Evolutionary conservation across 2,329 filamentous ascomycete genomes (phyloP).

Genomic region (Ophiostoma himal-ulmi): DNA sequence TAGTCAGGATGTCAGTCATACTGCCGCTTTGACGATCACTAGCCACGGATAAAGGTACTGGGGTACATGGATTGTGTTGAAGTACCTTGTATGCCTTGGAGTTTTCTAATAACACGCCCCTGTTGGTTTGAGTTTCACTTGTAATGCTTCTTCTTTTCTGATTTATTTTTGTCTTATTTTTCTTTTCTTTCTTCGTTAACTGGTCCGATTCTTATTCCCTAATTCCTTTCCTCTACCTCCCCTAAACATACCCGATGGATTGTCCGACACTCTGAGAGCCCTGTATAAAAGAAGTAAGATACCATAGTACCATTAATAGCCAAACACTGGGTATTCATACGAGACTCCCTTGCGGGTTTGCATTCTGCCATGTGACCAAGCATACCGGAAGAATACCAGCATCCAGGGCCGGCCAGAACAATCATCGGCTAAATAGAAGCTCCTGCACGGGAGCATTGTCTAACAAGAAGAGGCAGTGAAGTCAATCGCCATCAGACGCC

Average conservation of each 20-base stretch:
- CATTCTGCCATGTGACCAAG: not conserved
- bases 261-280: not conserved
- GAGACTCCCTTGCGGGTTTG: not conserved
- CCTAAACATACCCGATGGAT: not conserved
- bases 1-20: not conserved
- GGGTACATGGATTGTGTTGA: not conserved
- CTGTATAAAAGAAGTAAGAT: not conserved
- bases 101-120: constrained; percentile 7
- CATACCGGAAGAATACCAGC: not conserved
- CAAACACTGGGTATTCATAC: not conserved
- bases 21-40: constrained; percentile 9
- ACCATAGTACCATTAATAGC: not conserved
- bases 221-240: not conserved
- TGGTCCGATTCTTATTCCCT: not conserved
- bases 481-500: not conserved
- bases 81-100: not conserved
- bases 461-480: no score
- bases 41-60: not conserved
- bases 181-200: no score
- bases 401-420: not conserved
- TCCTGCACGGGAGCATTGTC: no score
- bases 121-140: not conserved
- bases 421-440: not conserved
- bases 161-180: not conserved
- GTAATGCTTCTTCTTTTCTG: not conserved